Percentiles rank a stretch among this genome's conserved stretches.
Evolutionary conservation across 768 basidiomycete species (phyloP).

Genomic region (Paxillus involutus): DNA sequence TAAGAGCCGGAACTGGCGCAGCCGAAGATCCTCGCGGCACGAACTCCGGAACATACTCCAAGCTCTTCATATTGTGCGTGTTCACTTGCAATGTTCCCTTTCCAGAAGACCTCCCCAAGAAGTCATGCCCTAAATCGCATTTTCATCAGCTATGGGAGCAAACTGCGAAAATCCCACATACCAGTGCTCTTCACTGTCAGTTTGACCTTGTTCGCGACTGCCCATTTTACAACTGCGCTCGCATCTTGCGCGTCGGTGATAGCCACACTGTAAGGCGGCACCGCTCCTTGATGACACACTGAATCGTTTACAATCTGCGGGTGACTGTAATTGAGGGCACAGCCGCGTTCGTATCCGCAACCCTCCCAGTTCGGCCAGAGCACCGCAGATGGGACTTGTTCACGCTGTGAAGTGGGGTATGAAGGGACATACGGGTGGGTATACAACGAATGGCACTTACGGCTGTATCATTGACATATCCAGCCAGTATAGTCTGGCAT

Average conservation of each 20-base stretch:
- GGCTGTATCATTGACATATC: conserved; percentile 1
- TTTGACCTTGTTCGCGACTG: conserved; percentile 10
- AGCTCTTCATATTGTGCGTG: conserved; percentile 11
- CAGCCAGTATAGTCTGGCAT: conserved; percentile 5
- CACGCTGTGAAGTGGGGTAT: conserved; percentile 6
- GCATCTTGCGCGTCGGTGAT: conserved; percentile 16
- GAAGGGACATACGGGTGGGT: background rate
- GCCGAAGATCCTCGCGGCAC: conserved; percentile 18
- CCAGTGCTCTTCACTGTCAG: conserved; percentile 22
- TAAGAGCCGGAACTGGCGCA: conserved; percentile 8
- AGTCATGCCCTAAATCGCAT: conserved; percentile 10
- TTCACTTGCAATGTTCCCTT: conserved; percentile 18
- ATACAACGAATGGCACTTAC: background rate
- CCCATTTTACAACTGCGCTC: conserved; percentile 17
- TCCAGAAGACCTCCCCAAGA: conserved; percentile 15
- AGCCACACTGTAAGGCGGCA: conserved; percentile 15
- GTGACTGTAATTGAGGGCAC: conserved; percentile 17
- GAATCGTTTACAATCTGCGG: conserved; percentile 12
- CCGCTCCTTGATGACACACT: conserved; percentile 12
- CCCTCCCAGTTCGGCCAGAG: conserved; percentile 23
- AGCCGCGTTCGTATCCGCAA: conserved; percentile 13
- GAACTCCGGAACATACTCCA: conserved; percentile 9
- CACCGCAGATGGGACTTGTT: conserved; percentile 11
- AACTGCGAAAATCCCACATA: conserved; percentile 1
- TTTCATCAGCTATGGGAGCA: background rate